Evolutionary conservation across 306 rosid genomes (phyloP).

Genomic region (Inga oerstediana): DNA sequence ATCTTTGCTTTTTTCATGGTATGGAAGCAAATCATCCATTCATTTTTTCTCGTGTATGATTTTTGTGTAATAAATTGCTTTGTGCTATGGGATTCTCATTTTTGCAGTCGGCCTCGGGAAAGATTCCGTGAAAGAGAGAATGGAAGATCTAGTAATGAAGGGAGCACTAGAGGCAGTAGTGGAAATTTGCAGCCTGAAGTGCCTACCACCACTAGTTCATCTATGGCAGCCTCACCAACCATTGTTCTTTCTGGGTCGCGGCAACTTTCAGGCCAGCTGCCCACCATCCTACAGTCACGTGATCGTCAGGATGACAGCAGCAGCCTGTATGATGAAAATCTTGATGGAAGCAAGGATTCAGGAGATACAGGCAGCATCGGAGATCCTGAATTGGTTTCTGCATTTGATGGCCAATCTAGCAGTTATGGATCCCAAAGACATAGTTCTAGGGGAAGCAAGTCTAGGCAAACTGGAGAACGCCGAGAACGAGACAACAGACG

Average conservation of each 20-base stretch:
- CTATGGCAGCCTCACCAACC: conserved; percentile 56
- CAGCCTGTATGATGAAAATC: conserved; percentile 77
- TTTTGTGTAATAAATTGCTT: not conserved
- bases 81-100: conserved; percentile 25
- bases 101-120: conserved; percentile 80
- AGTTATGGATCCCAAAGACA: conserved; percentile 87
- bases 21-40: not conserved
- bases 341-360: conserved; percentile 90
- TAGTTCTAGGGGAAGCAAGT: conserved; percentile 77
- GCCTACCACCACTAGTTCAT: conserved; percentile 53
- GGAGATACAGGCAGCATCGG: conserved; percentile 88
- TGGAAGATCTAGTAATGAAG: conserved; percentile 79
- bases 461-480: conserved; percentile 76
- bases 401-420: conserved; percentile 74
- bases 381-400: conserved; percentile 76
- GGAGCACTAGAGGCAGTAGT: conserved; percentile 56
- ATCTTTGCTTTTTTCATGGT: not conserved
- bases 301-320: conserved; percentile 77
- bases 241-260: conserved; percentile 76
- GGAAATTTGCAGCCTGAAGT: conserved; percentile 71
- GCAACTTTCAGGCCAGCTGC: conserved; percentile 71
- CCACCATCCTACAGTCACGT: conserved; percentile 86
- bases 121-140: conserved; percentile 93
- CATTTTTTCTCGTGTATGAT: not conserved
- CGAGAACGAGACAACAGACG: conserved; percentile 85